Evolutionary conservation across 768 basidiomycete species (phyloP), one percentile per base, ranked within the genome.

Genomic region (Suillus alpinus): DNA sequence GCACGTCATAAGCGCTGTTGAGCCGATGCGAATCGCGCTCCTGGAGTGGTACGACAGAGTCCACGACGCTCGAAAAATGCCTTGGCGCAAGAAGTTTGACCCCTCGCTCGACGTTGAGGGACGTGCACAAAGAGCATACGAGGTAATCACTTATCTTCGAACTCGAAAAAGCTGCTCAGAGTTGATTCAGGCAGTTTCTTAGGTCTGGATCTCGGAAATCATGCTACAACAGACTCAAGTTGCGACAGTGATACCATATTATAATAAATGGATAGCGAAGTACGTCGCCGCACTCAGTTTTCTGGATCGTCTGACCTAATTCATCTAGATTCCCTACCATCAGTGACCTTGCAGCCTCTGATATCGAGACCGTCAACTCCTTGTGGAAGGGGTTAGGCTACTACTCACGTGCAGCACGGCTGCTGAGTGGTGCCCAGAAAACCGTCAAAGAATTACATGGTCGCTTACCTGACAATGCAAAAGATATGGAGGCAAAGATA

Each of bases 161-260:
- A 12, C 20, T 0, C n/a, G 6, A 20, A 18, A 46, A 13, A 56
- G 12, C 32, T 62, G 16, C 47, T 9, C 8, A 59, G 57, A 37
- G 32, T 16, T 44, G 26, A 20, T 5, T 32, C 39, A 49, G 36
- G 53, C 20, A 18, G 12, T 1, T 39, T 51, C 34, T 41, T 49
- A 91, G 91, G 90, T 94, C 29, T 93, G 92, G 91, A 81, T 94
- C 26, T 92, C 88, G 14, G 94, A 98, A 76, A 88, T 97, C 60
- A 97, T 97, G 95, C 80, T 95, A 2, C 95, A 98, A 73, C 95
- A 98, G 74, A 98, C 95, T 0, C 94, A 96, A 72, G 95, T 97
- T 37, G 81, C 76, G 5, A 94, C 94, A 1, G 94, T 96, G n/a
- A 94, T 95, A 66, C 91, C 91, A 1, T 98, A 97, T 74, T 98